Conservation (phyloP, 2,329 filamentous ascomycete genomes). For the Sarocladium brachiariae region DNA sequence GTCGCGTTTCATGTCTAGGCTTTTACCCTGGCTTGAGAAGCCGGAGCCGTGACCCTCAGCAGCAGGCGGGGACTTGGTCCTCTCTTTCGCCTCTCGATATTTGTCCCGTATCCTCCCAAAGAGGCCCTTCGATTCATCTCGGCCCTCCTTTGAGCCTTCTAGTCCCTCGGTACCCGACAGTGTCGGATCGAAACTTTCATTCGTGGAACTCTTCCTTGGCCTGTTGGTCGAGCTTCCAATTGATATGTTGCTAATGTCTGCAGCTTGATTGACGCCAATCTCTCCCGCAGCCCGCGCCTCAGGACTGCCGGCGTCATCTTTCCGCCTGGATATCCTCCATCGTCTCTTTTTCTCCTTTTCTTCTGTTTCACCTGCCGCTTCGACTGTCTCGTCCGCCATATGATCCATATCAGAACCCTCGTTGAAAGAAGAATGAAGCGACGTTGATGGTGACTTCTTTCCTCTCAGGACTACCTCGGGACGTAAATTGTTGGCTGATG, state of each 20-base stretch:
- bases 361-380: conserved; percentile 32
- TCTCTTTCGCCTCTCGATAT: conserved; percentile 53
- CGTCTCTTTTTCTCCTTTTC: conserved; percentile 66
- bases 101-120: conserved; percentile 55
- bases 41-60: conserved; percentile 22
- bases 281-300: conserved; percentile 36
- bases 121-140: conserved; percentile 44
- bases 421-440: conserved; percentile 69
- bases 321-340: conserved; percentile 66
- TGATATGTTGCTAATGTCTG: conserved; percentile 61
- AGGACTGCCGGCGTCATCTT: conserved; percentile 43
- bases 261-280: conserved; percentile 56
- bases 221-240: conserved; percentile 54
- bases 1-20: conserved; percentile 39
- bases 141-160: conserved; percentile 34
- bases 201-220: conserved; percentile 42
- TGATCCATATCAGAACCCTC: conserved; percentile 78
- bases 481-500: conserved; percentile 33
- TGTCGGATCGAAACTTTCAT: conserved; percentile 42
- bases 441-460: conserved; percentile 67
- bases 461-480: conserved; percentile 50
- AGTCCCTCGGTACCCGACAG: conserved; percentile 31
- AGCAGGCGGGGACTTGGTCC: conserved; percentile 49
- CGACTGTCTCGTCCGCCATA: conserved; percentile 45
- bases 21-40: conserved; percentile 36